phyloP scores from a whole-genome alignment of 441 rosid genomes.

The Adansonia gregorii region DNA sequence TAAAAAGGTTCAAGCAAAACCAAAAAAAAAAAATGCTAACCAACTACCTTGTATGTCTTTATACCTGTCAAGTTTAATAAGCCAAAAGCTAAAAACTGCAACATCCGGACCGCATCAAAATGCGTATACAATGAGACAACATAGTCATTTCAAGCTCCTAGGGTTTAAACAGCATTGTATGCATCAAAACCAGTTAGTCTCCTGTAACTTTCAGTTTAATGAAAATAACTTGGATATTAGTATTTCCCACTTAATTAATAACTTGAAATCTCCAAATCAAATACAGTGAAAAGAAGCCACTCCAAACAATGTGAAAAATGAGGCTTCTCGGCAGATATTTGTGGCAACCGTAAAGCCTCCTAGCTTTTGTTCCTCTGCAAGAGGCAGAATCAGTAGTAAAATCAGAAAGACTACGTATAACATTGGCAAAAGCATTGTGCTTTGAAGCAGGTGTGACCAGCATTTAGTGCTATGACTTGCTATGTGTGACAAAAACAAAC shows the following conservation, averaged over 20 bases:
- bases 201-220: background rate
- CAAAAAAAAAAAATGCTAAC: background rate
- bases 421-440: conserved; percentile 14
- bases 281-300: conserved; percentile 98
- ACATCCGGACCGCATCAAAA: background rate
- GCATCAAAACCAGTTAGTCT: background rate
- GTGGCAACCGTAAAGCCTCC: conserved; percentile 92
- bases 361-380: conserved; percentile 87
- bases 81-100: conserved; percentile 3
- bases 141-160: conserved; percentile 13
- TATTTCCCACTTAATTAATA: conserved; percentile 37
- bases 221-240: conserved; percentile 8
- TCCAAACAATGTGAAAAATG: conserved; percentile 97
- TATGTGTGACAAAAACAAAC: background rate
- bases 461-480: background rate
- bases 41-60: background rate
- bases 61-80: background rate
- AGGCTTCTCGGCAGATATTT: conserved; percentile 92
- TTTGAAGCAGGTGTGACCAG: conserved; percentile 16
- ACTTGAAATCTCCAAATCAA: conserved; percentile 96
- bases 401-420: conserved; percentile 14
- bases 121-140: background rate
- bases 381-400: conserved; percentile 25
- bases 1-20: conserved; percentile 9
- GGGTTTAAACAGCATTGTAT: background rate